Evolutionary conservation across 495 filamentous ascomycete species (phyloP).

Genomic region (Trichocladium uniseriatum): DNA sequence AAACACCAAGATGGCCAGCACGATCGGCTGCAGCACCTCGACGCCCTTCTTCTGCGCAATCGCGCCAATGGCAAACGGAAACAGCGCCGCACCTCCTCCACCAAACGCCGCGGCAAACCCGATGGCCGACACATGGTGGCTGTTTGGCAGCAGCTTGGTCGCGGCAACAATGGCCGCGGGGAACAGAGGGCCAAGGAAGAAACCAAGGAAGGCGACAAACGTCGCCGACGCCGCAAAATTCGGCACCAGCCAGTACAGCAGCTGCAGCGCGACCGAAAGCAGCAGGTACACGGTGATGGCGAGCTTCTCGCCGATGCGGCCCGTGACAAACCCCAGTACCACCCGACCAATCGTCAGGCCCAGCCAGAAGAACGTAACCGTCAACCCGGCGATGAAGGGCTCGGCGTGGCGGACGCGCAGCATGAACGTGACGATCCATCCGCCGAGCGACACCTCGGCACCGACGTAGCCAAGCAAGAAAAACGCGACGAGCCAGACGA

Average conservation of each 20-base stretch:
- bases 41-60: slow-evolving; percentile 76
- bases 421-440: slow-evolving; percentile 86
- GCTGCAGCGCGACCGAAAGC: slow-evolving; percentile 56
- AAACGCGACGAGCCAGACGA: slow-evolving; percentile 68
- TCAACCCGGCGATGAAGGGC: slow-evolving; percentile 63
- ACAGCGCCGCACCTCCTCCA: slow-evolving; percentile 64
- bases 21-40: slow-evolving; percentile 66
- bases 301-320: slow-evolving; percentile 62
- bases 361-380: slow-evolving; percentile 77
- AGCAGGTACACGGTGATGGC: slow-evolving; percentile 51
- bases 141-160: slow-evolving; percentile 70
- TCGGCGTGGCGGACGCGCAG: slow-evolving; percentile 64
- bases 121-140: slow-evolving; percentile 72
- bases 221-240: slow-evolving; percentile 64
- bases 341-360: slow-evolving; percentile 72
- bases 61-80: slow-evolving; percentile 78
- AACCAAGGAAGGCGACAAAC: slow-evolving; percentile 63
- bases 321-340: slow-evolving; percentile 58
- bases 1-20: slow-evolving; percentile 54
- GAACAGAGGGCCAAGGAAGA: slow-evolving; percentile 74
- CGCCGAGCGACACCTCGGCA: slow-evolving; percentile 73
- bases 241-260: slow-evolving; percentile 78
- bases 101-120: slow-evolving; percentile 80
- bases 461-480: slow-evolving; percentile 79
- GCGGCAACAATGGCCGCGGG: slow-evolving; percentile 69